Percentiles rank a stretch among this genome's conserved stretches.
These are phyloP conservation scores for Acanthamoeba healyi DNA, from an alignment of 208 protist genomes.

Conservation along the genomic window DNA sequence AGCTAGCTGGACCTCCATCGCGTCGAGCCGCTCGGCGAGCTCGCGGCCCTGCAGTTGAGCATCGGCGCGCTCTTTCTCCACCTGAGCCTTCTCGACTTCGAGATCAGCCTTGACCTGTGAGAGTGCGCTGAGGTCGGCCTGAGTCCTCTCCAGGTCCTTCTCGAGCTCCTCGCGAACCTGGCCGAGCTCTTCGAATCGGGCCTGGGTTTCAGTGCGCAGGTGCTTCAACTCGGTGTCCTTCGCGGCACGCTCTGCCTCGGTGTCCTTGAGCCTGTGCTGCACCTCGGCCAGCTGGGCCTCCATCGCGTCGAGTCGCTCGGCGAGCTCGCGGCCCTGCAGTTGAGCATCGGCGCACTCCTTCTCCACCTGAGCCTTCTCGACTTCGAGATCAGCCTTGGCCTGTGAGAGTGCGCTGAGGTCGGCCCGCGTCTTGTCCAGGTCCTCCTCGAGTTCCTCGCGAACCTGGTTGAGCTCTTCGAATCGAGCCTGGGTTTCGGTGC, in stretches of 20 bases:
- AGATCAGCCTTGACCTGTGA: not conserved
- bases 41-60: not conserved
- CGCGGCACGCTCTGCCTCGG: not conserved
- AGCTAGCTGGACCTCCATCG: not conserved
- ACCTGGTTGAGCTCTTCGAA: conserved; percentile 12
- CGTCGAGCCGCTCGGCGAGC: conserved; percentile 2
- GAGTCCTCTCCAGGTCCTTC: not conserved
- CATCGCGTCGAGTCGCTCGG: not conserved
- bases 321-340: not conserved
- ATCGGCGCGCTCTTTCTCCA: not conserved
- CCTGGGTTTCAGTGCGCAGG: not conserved
- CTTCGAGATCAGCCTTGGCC: not conserved
- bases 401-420: not conserved
- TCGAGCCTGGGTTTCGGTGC: not conserved
- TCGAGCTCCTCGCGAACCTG: not conserved
- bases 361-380: not conserved
- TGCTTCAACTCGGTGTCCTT: not conserved
- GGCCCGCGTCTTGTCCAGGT: not conserved
- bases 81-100: not conserved
- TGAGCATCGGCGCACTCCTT: not conserved
- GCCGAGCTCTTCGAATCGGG: conserved; percentile 12
- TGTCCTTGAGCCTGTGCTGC: not conserved
- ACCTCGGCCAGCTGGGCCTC: not conserved
- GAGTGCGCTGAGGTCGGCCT: not conserved
- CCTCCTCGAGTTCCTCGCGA: not conserved